phyloP scores from a whole-genome alignment of 177 flowering plant species.

The Vitis hybrid region DNA sequence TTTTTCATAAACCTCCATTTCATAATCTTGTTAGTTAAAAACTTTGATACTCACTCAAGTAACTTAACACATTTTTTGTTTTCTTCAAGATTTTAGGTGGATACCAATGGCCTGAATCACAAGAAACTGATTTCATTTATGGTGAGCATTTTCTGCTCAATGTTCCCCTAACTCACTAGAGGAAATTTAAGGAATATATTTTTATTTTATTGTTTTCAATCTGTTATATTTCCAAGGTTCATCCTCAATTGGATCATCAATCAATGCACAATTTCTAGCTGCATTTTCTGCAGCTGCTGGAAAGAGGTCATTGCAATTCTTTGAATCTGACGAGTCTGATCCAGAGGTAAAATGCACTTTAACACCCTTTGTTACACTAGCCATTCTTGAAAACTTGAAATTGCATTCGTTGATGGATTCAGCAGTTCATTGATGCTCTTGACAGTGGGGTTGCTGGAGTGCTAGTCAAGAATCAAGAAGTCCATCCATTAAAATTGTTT shows the following conservation, averaged over 20 bases:
- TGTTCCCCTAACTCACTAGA: background rate
- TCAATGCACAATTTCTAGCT: conserved; percentile 74
- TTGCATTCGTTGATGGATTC: conserved; percentile 3
- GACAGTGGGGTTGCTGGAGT: conserved; percentile 94
- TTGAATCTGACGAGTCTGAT: conserved; percentile 91
- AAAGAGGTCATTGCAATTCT: conserved; percentile 46
- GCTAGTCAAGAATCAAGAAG: conserved; percentile 61
- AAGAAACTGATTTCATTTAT: conserved; percentile 74
- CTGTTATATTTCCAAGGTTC: conserved; percentile 43
- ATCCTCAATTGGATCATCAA: conserved; percentile 81
- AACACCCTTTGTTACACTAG: background rate
- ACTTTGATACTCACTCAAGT: no score
- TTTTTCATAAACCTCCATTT: no score
- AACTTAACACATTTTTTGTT: conserved; percentile 3
- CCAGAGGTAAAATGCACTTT: conserved; percentile 61
- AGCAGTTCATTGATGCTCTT: conserved; percentile 13
- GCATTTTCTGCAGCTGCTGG: conserved; percentile 91
- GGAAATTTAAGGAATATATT: background rate
- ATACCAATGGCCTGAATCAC: conserved; percentile 77
- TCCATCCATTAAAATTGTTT: conserved; percentile 74
- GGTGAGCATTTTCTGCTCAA: conserved; percentile 40
- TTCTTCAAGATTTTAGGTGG: conserved; percentile 55
- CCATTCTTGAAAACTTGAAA: background rate
- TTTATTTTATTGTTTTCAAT: background rate
- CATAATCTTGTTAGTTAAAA: background rate